Base-by-base conservation (phyloP, 2,329 filamentous ascomycete genomes). In the Mariannaea elegans region DNA sequence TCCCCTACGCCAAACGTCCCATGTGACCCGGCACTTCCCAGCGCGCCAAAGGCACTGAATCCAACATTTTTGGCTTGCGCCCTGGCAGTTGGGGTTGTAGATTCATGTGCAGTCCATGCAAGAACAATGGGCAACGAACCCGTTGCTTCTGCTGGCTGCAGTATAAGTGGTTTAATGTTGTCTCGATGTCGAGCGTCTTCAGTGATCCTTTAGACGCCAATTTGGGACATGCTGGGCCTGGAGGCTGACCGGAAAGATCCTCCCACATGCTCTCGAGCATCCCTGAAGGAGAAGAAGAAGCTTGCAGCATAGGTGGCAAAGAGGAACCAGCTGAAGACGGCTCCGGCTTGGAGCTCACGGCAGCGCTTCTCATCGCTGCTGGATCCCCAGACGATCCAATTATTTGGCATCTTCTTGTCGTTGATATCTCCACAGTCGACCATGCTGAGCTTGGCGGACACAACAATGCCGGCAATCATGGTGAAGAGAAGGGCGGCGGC, bases 241-340 rank as follows among this genome's bases (percentile, higher is more conserved):
- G 75, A 76, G 24, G 61, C 66, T 39, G 75, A 75, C 62, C 79
- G 76, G 46, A 79, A 67, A 27, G 80, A 81, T 14, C 81, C 78
- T 51, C 78, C 76, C 39, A 72, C 49, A 57, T 76, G 74, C 53
- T 81, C 77, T 38, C 86, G 82, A 67, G 83, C 80, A 58, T 83
- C 81, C 60, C 79, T 77, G 69, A 87, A 74, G 55, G 83, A 77
- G 63, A 91, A 82, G 71, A 86, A 79, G 42, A 87, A 73, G 38
- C 83, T 82, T 3, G 80, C 87, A 24, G 80, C 77, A 71, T 89
- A 90, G 23, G 84, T 81, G 36, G 79, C 82, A 74, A 89, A 92
- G 47, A 92, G 84, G 78, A 94, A 93, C 90, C 90, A 94, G 77
- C 92, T 83, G 79, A 94, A 94, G 34, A 86, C 90, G 31, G 85